Evolutionary conservation across 2,329 filamentous ascomycete genomes (phyloP), one percentile per base, ranked within the genome.

Genomic region (Hypoxylon sp.): DNA sequence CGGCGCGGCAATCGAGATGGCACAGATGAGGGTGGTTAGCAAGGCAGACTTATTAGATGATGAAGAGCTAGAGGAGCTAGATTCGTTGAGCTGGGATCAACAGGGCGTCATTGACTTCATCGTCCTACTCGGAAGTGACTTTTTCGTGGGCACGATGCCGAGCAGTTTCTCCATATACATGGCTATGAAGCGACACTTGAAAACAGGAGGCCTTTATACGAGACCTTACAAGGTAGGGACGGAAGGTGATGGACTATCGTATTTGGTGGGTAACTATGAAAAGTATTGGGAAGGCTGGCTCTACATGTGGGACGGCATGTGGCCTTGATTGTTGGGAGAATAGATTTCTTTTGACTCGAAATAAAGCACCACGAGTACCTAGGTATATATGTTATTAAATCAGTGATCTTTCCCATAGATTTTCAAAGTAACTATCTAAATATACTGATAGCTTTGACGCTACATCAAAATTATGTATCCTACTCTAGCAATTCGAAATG

Each of bases 91-190:
- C 24, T 84, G 81, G 81, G 82, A 84, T 69, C 82, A 84, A 73
- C 81, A 83, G 67, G 82, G 79, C 0, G 74, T 84, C 9, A 75
- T 84, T 13, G 82, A 84, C 66, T 81, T 80, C 39, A 70, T 83
- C 6, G 81, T 83, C 0, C 69, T 84, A 22, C 71, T 83, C 13
- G 77, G 76, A 17, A 76, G 78, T 59, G 77, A 80, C 51, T 81
- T 79, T 67, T 84, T 84, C 47, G 71, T 83, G 0, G 82, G 81
- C 9, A 81, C 83, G 39, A 84, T 81, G 60, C 84, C 83, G 5
- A 84, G 83, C 68, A 84, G 82, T 14, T 85, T 85, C 71, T 83
- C 83, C 24, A 81, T 84, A 71, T 84, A 82, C 61, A 80, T 84
- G 54, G 81, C 82, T 1, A 78, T 82, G 68, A 84, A 84, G 71